Percentiles rank a stretch among this genome's conserved stretches.
Evolutionary conservation across 805 yeast species (phyloP).

Genomic region (Schizosaccharomyces octosporus): DNA sequence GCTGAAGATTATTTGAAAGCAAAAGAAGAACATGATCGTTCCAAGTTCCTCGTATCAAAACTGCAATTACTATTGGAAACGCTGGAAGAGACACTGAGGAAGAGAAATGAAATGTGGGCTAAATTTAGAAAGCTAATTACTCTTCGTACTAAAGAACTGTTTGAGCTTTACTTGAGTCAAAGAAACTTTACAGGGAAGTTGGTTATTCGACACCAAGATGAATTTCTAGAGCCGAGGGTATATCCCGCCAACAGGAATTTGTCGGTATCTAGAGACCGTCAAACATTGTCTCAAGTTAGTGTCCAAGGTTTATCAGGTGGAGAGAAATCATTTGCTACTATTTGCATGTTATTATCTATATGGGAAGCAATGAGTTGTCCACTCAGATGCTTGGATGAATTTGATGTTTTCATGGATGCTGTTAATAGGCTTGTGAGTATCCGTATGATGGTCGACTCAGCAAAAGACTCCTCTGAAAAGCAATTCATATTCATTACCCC

Average conservation of each 20-base stretch:
- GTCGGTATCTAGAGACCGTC: conserved; percentile 6
- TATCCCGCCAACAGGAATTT: conserved; percentile 8
- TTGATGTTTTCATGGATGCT: conserved; percentile 91
- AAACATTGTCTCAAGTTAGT: conserved; percentile 31
- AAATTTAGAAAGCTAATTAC: conserved; percentile 8
- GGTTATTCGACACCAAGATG: conserved; percentile 27
- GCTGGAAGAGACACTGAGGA: conserved; percentile 4
- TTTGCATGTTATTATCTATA: conserved; percentile 62
- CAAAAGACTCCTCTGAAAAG: conserved; percentile 35
- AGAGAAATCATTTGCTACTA: conserved; percentile 82
- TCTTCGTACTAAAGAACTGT: conserved; percentile 9
- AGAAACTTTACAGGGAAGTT: conserved; percentile 57
- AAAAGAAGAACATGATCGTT: conserved; percentile 4
- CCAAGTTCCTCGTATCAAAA: conserved; percentile 4
- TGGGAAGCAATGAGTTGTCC: conserved; percentile 84
- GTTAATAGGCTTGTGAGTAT: conserved; percentile 66
- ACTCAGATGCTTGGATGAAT: conserved; percentile 80
- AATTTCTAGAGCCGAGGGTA: conserved; percentile 11
- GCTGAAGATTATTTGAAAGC: conserved; percentile 4
- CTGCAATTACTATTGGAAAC: not conserved
- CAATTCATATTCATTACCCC: conserved; percentile 90
- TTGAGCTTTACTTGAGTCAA: conserved; percentile 17
- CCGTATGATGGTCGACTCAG: conserved; percentile 36
- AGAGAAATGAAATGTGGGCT: conserved; percentile 6
- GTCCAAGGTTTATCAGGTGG: conserved; percentile 86